Conservation (phyloP, 129 eudicot species). For the Glebionis coronaria region DNA sequence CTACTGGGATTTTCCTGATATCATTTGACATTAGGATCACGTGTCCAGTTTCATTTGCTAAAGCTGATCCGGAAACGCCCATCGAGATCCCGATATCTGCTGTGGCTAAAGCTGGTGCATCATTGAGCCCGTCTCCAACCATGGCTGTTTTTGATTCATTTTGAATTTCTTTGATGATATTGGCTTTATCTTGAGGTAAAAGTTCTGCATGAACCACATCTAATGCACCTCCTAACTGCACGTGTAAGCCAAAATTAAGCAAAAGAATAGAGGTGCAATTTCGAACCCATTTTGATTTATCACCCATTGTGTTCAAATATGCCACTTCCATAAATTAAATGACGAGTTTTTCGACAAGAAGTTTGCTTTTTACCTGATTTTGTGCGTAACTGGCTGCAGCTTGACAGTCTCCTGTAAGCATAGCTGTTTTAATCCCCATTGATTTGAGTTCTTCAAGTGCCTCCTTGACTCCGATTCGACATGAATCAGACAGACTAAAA, state of each 20-base stretch:
- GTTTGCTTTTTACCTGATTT: slow-evolving; percentile 50
- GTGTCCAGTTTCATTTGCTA: slow-evolving; percentile 83
- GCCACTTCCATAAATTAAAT: too few species aligned
- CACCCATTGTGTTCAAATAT: too few species aligned
- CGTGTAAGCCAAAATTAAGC: slow-evolving; percentile 8
- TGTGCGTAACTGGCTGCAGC: slow-evolving; percentile 83
- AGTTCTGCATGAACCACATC: slow-evolving; percentile 72
- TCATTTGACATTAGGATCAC: slow-evolving; percentile 82
- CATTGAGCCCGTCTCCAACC: slow-evolving; percentile 94
- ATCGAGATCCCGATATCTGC: slow-evolving; percentile 92
- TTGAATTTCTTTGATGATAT: slow-evolving; percentile 51
- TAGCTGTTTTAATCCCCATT: slow-evolving; percentile 72
- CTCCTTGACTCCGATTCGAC: slow-evolving; percentile 77
- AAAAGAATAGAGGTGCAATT: neutral
- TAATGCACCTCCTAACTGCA: slow-evolving; percentile 66
- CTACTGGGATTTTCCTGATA: slow-evolving; percentile 64
- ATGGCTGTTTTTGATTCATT: slow-evolving; percentile 59
- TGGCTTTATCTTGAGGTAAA: slow-evolving; percentile 83
- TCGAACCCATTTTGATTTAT: too few species aligned
- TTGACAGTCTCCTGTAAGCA: slow-evolving; percentile 85
- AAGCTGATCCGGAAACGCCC: slow-evolving; percentile 94
- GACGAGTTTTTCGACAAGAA: neutral
- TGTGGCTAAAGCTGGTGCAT: slow-evolving; percentile 88
- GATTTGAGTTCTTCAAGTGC: slow-evolving; percentile 69
- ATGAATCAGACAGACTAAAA: slow-evolving; percentile 72